Conservation (phyloP, 2,329 filamentous ascomycete species). For the Neopestalotiopsis sp. region DNA sequence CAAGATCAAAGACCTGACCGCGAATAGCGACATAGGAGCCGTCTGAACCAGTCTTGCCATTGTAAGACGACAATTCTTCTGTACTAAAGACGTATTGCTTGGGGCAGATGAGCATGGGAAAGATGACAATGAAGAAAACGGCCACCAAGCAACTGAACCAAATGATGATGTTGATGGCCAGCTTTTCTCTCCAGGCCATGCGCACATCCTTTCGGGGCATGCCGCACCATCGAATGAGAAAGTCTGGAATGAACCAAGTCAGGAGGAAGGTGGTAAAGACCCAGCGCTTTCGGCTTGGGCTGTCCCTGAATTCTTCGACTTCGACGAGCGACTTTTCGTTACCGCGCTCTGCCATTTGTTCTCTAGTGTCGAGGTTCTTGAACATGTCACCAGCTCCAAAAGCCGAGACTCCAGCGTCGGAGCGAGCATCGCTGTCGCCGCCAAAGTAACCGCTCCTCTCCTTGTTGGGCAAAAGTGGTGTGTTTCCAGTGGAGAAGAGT, state of each 20-base stretch:
- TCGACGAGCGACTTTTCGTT: slow-evolving; percentile 90
- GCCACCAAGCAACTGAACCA: slow-evolving; percentile 82
- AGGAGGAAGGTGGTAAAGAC: slow-evolving; percentile 80
- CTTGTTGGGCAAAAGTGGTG: slow-evolving; percentile 75
- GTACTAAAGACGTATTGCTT: slow-evolving; percentile 86
- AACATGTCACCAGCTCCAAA: slow-evolving; percentile 97
- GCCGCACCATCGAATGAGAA: slow-evolving; percentile 73
- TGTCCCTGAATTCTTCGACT: slow-evolving; percentile 82
- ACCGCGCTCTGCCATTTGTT: slow-evolving; percentile 93
- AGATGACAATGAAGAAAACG: slow-evolving; percentile 88
- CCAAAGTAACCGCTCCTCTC: slow-evolving; percentile 79
- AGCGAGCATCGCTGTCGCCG: slow-evolving; percentile 81
- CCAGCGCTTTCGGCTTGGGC: slow-evolving; percentile 87
- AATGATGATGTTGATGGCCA: slow-evolving; percentile 97
- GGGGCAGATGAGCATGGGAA: slow-evolving; percentile 88
- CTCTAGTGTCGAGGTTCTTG: slow-evolving; percentile 90
- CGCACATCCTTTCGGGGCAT: slow-evolving; percentile 94
- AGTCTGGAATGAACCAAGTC: slow-evolving; percentile 88
- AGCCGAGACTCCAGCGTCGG: slow-evolving; percentile 90
- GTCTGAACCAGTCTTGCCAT: slow-evolving; percentile 70
- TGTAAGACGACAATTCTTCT: slow-evolving; percentile 72
- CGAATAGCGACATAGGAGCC: slow-evolving; percentile 80
- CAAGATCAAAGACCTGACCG: slow-evolving; percentile 86
- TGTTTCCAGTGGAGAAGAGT: slow-evolving; percentile 56
- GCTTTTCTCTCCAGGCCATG: slow-evolving; percentile 93